Conservation (phyloP, 2,329 filamentous ascomycete species). For the Penicillium carneum region DNA sequence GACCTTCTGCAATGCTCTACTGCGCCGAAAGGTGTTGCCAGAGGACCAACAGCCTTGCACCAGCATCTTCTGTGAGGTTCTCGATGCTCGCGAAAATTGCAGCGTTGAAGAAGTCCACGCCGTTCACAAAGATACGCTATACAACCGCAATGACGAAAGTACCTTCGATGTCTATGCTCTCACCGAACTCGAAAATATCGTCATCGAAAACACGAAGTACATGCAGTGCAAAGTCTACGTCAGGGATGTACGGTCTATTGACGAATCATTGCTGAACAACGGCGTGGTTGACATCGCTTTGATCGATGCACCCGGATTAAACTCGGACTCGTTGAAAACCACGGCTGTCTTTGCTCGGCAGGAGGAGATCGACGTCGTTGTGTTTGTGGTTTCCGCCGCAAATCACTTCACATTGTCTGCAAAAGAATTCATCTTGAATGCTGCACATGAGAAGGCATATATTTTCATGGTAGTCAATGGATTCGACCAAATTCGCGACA, state of each 20-base stretch:
- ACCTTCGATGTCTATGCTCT: constrained; percentile 89
- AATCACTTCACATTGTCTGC: constrained; percentile 98
- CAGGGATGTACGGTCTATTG: constrained; percentile 84
- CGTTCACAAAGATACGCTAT: constrained; percentile 78
- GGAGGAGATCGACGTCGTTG: constrained; percentile 97
- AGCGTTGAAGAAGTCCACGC: constrained; percentile 95
- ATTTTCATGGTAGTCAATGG: constrained; percentile 99
- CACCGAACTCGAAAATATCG: constrained; percentile 82
- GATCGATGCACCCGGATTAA: constrained; percentile 94
- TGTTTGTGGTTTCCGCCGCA: constrained; percentile 95
- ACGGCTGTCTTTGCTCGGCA: constrained; percentile 96
- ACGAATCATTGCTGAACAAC: constrained; percentile 94
- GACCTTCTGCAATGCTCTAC: constrained; percentile 96
- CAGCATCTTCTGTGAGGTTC: constrained; percentile 95
- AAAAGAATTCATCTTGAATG: constrained; percentile 96
- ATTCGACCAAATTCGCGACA: constrained; percentile 91
- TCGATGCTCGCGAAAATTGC: constrained; percentile 89
- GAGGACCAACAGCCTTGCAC: constrained; percentile 98
- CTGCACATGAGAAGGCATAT: constrained; percentile 95
- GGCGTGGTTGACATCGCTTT: constrained; percentile 97
- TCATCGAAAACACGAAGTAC: constrained; percentile 85
- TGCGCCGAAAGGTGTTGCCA: constrained; percentile 88
- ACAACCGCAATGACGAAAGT: constrained; percentile 88
- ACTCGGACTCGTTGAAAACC: constrained; percentile 94
- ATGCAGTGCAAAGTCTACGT: constrained; percentile 97